Evolutionary conservation across 2,329 filamentous ascomycete species (phyloP), one percentile per base, ranked within the genome.

Genomic region (Ciborinia camelliae): DNA sequence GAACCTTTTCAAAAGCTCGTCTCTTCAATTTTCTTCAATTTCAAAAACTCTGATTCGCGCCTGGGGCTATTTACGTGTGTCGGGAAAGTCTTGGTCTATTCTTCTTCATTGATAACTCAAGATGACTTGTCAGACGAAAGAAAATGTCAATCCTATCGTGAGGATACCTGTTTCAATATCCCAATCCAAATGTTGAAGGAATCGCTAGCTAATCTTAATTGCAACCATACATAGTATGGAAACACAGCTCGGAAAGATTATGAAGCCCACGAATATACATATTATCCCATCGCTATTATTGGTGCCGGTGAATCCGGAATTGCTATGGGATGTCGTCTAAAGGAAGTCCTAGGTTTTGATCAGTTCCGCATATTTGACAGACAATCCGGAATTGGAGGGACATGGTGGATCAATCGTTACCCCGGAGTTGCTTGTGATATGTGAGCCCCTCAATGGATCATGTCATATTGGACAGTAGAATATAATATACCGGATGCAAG

Each of bases 381-480:
- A 41, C 81, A 83, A 67, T 78, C 80, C 12, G 83, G 81, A 3
- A 79, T 86, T 66, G 84, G 84, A 30, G 72, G 72, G 0, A 74
- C 71, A 3, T 87, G 84, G 84, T 84, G 81, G 79, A 84, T 82
- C 63, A 86, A 86, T 69, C 77, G 81, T 58, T 86, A 87, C 72
- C 84, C 81, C 1, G 80, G 81, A 54, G 78, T 77, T 63, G 81
- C 81, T 48, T 84, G 81, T 68, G 82, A 84, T 72, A 74, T 84
- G 79, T 81, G 75, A 69, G 66, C 61, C 37, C 30, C 48, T 18
- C 41, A n/a, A 32, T 26, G 4, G 20, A 35, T 12, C 45, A 39
- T 1, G 41, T 47, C 20, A 12, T 47, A 54, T 59, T 26, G 20
- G 20, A 20, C 28, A n/a, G n/a, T n/a, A n/a, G 14, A 35, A 5